Conservation (phyloP, 495 filamentous ascomycete species). For the Aspergillus heteromorphus region DNA sequence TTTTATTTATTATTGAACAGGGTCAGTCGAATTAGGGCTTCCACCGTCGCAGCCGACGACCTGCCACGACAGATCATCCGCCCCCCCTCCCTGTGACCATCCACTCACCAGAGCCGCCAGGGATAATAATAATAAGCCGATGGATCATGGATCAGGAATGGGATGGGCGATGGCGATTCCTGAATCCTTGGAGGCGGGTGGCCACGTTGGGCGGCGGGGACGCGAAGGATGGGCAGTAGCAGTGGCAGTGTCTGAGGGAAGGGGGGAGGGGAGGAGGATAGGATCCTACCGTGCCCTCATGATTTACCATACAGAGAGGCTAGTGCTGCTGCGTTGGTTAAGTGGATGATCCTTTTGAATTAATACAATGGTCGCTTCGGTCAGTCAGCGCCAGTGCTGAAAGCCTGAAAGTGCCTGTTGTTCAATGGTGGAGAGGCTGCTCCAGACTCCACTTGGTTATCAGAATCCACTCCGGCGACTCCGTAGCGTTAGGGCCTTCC, state of each 20-base stretch:
- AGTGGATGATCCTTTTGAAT: neutral
- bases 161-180: no score
- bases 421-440: neutral
- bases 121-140: no score
- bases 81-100: neutral
- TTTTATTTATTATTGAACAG: no score
- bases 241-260: constrained; percentile 4
- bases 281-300: constrained; percentile 5
- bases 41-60: neutral
- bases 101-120: no score
- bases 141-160: neutral
- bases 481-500: neutral
- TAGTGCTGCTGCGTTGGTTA: constrained; percentile 10
- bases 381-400: neutral
- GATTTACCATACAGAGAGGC: constrained; percentile 18
- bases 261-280: neutral
- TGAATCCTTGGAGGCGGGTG: neutral
- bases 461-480: neutral
- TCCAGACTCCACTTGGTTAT: neutral
- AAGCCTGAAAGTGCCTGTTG: no score
- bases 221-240: neutral
- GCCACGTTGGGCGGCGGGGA: neutral
- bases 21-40: neutral
- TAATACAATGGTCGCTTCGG: neutral
- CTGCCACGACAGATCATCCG: constrained; percentile 10